Conservation (phyloP, 768 basidiomycete species). For the Suillus bovinus region DNA sequence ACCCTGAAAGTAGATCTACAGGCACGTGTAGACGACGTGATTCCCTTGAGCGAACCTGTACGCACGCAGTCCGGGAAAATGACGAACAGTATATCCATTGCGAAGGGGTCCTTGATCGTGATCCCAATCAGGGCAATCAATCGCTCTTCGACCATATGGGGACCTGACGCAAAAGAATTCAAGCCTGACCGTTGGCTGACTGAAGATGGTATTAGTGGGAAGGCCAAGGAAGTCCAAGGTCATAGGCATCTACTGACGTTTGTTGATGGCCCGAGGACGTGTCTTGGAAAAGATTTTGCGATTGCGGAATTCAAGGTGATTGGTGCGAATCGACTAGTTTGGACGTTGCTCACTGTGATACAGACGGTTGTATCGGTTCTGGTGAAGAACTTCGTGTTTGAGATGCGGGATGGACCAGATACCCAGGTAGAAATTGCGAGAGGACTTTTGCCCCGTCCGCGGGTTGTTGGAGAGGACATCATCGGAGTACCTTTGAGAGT, state of each 20-base stretch:
- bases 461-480: constrained; percentile 25
- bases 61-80: constrained; percentile 26
- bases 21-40: constrained; percentile 39
- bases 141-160: constrained; percentile 42
- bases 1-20: constrained; percentile 14
- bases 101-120: constrained; percentile 39
- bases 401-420: constrained; percentile 14
- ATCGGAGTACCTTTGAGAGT: constrained; percentile 33
- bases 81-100: constrained; percentile 33
- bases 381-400: constrained; percentile 25
- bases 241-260: constrained; percentile 45
- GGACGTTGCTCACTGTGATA: not conserved
- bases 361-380: constrained; percentile 47
- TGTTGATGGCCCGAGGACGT: constrained; percentile 44
- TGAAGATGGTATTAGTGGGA: constrained; percentile 27
- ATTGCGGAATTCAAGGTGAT: constrained; percentile 42
- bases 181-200: constrained; percentile 44
- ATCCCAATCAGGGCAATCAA: constrained; percentile 44
- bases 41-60: constrained; percentile 38
- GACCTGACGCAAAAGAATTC: constrained; percentile 43
- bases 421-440: constrained; percentile 7
- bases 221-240: constrained; percentile 37
- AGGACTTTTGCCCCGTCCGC: constrained; percentile 18
- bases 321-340: not conserved
- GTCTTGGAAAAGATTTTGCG: constrained; percentile 46